phyloP scores from a whole-genome alignment of 2,329 filamentous ascomycete species.

The Pyrenochaeta sp. region DNA sequence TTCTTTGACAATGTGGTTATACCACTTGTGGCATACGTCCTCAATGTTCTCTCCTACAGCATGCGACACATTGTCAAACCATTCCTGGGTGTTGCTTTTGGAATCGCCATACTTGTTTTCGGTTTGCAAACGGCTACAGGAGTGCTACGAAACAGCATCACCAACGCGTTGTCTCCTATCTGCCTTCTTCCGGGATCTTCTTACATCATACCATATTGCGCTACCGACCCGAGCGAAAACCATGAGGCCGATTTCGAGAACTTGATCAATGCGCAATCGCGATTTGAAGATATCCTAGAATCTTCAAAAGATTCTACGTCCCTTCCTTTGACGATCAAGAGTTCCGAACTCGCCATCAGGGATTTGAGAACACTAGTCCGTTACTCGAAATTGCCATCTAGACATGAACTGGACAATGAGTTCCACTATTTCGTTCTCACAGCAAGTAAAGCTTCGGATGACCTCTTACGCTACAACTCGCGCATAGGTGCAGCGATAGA shows the following conservation, averaged over 20 bases:
- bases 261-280: conserved; percentile 75
- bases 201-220: conserved; percentile 71
- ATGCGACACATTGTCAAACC: conserved; percentile 68
- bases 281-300: conserved; percentile 78
- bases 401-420: conserved; percentile 75
- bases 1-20: conserved; percentile 42
- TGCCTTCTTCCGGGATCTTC: conserved; percentile 73
- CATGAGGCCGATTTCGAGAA: conserved; percentile 69
- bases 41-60: conserved; percentile 65
- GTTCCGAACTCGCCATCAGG: conserved; percentile 74
- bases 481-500: conserved; percentile 78
- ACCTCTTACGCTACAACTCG: conserved; percentile 77
- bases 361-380: conserved; percentile 76
- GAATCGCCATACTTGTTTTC: conserved; percentile 62
- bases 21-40: conserved; percentile 56
- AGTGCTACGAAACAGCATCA: conserved; percentile 68
- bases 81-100: conserved; percentile 64
- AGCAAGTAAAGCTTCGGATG: conserved; percentile 68
- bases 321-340: conserved; percentile 80
- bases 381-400: conserved; percentile 71
- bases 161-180: conserved; percentile 70
- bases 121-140: conserved; percentile 63
- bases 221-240: conserved; percentile 30
- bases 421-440: conserved; percentile 79
- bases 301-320: conserved; percentile 70